Base-by-base conservation (phyloP, 108 stramenopile genomes). In the Epithemia pelagica region DNA sequence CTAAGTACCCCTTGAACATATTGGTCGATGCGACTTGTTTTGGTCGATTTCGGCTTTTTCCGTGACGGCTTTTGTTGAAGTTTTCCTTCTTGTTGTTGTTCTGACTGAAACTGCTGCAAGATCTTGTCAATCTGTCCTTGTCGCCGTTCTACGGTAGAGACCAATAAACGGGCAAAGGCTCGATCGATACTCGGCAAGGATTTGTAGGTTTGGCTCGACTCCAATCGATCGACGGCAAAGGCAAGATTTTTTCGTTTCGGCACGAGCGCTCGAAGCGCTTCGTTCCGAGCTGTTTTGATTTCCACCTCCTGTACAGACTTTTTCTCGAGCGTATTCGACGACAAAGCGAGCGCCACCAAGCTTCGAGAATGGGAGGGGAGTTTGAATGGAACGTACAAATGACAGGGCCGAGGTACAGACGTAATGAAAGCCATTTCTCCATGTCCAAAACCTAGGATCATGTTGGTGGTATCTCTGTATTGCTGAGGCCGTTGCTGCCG, bases 81-180 rank as follows among this genome's bases (percentile, higher is more conserved):
- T 46, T 51, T 64, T 46, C 22, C 51, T 3, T 28, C 54, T 30
- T 31, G 57, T 31, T 24, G 30, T 27, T 31, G 24, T 18, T 52
- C 21, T 15, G 2, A 37, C 52, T 2, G 24, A 46, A 25, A 68
- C 7, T 59, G 57, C 31, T 64, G 24, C 18, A 92, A 32, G 30
- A 92, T 64, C 25, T 64, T 67, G 37, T 89, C 87, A 58, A 92
- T 88, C 65, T 92, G 91, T 31, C 91, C 88, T 28, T 75, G 37
- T 32, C 88, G 74, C 21, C 91, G 72, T 75, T 86, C 84, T 5
- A 79, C 82, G 0, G 88, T 92, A 15, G 88, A 69, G 29, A 88
- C 68, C 18, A 92, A 62, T 51, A 84, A 46, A 63, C 87, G 71
- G 23, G 87, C 85, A 74, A 89, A 92, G 0, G 84, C 72, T 29